These are phyloP conservation scores for Calonectria naviculata DNA, from an alignment of 2,329 filamentous ascomycete genomes.

Conservation along the genomic window DNA sequence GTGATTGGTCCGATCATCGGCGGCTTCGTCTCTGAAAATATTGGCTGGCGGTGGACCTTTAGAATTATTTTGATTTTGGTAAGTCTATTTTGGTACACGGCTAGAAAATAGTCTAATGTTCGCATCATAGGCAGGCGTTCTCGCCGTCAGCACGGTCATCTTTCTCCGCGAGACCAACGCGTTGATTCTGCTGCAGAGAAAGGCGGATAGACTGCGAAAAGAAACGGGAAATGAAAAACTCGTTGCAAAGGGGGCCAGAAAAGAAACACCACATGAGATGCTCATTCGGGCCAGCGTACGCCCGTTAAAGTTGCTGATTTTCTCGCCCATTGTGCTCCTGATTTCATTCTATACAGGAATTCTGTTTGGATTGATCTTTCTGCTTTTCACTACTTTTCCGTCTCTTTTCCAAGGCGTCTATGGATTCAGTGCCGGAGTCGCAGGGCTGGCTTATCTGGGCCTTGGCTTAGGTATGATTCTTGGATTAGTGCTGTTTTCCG, in stretches of 20 bases:
- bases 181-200: not conserved
- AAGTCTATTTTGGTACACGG: not conserved
- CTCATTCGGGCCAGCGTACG: constrained; percentile 48
- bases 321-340: constrained; percentile 64
- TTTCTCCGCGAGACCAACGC: constrained; percentile 36
- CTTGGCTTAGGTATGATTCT: constrained; percentile 51
- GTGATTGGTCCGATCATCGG: constrained; percentile 5
- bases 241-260: constrained; percentile 3
- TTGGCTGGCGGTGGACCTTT: constrained; percentile 13
- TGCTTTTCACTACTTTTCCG: constrained; percentile 50
- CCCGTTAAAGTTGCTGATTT: constrained; percentile 60
- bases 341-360: constrained; percentile 48
- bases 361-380: constrained; percentile 48
- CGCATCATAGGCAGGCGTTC: not conserved
- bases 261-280: constrained; percentile 24
- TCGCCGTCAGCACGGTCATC: not conserved
- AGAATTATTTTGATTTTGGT: constrained; percentile 8
- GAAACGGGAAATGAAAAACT: constrained; percentile 16
- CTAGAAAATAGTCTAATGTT: not conserved
- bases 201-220: not conserved
- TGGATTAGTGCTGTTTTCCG: constrained; percentile 32
- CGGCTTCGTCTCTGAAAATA: constrained; percentile 4
- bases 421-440: constrained; percentile 37
- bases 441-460: constrained; percentile 59
- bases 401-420: constrained; percentile 49